phyloP scores from a whole-genome alignment of 345 rosid genomes.

The Triadica sebifera region DNA sequence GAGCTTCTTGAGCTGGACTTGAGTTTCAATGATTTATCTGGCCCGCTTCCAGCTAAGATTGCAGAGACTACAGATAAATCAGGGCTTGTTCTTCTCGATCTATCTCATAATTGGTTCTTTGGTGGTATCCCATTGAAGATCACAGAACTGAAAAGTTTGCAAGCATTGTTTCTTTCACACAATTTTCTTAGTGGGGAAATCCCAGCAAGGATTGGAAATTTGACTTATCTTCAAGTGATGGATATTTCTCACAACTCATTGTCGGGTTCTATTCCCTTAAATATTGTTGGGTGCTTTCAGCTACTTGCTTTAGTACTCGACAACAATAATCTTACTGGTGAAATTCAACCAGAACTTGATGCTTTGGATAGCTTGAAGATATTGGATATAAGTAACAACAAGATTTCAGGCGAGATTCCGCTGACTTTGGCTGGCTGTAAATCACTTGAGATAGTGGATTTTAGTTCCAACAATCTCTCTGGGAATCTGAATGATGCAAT shows the following conservation, averaged over 20 bases:
- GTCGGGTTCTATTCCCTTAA: conserved; percentile 76
- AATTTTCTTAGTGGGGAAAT: conserved; percentile 71
- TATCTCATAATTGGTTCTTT: conserved; percentile 69
- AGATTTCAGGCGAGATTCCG: conserved; percentile 80
- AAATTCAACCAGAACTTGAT: conserved; percentile 89
- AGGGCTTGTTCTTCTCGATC: conserved; percentile 77
- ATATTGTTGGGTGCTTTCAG: conserved; percentile 88
- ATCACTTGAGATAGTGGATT: conserved; percentile 83
- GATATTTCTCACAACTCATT: conserved; percentile 73
- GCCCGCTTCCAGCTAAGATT: conserved; percentile 60
- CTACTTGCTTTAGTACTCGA: conserved; percentile 64
- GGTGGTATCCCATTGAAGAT: conserved; percentile 68
- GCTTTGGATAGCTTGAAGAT: conserved; percentile 77
- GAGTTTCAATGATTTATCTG: conserved; percentile 70
- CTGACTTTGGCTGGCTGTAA: conserved; percentile 81
- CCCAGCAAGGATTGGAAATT: conserved; percentile 76
- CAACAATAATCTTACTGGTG: conserved; percentile 77
- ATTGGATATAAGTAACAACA: conserved; percentile 76
- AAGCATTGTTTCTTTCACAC: conserved; percentile 80
- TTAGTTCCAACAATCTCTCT: conserved; percentile 77
- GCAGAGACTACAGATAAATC: conserved; percentile 66
- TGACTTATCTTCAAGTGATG: conserved; percentile 83
- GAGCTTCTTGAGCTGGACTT: conserved; percentile 76
- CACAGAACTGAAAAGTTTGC: conserved; percentile 78
- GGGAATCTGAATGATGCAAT: conserved; percentile 81